phyloP scores from a whole-genome alignment of 2,329 filamentous ascomycete genomes.

The Exophiala calicioides region DNA sequence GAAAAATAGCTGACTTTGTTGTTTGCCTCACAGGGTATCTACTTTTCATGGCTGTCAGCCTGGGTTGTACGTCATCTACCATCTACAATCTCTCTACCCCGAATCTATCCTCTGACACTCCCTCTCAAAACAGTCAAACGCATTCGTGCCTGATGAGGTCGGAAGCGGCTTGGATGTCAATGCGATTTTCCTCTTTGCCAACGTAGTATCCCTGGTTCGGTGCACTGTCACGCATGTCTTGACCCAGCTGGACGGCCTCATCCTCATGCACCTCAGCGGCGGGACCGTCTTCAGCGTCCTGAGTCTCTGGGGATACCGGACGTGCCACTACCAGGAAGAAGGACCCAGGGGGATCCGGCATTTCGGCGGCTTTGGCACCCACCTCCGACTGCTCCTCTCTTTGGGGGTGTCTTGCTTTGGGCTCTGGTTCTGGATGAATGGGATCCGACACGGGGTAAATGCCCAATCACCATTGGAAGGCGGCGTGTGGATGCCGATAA shows the following conservation, averaged over 20 bases:
- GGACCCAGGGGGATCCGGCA: conserved; percentile 18
- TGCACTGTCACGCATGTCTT: conserved; percentile 19
- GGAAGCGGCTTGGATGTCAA: conserved; percentile 72
- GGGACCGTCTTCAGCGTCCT: conserved; percentile 18
- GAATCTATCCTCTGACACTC: background rate
- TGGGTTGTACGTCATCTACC: conserved; percentile 16
- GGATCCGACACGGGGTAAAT: conserved; percentile 13
- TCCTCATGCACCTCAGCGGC: conserved; percentile 16
- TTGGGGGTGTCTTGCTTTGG: conserved; percentile 12
- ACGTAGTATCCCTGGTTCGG: conserved; percentile 15
- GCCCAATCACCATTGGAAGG: no score
- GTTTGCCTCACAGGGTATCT: conserved; percentile 12
- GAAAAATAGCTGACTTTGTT: no score
- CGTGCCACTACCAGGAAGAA: conserved; percentile 14
- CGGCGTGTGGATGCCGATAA: no score
- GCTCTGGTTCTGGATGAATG: conserved; percentile 16
- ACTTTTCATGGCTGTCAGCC: conserved; percentile 19
- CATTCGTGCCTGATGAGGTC: conserved; percentile 74
- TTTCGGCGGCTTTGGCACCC: conserved; percentile 22
- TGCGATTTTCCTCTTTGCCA: conserved; percentile 55
- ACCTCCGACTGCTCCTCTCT: conserved; percentile 18
- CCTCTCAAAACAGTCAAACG: no score
- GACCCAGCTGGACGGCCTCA: conserved; percentile 16
- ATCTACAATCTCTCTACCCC: no score
- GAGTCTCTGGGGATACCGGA: conserved; percentile 20